Evolutionary conservation across 148 eudicot species (phyloP).

Genomic region (Rhododendron williamsianum): DNA sequence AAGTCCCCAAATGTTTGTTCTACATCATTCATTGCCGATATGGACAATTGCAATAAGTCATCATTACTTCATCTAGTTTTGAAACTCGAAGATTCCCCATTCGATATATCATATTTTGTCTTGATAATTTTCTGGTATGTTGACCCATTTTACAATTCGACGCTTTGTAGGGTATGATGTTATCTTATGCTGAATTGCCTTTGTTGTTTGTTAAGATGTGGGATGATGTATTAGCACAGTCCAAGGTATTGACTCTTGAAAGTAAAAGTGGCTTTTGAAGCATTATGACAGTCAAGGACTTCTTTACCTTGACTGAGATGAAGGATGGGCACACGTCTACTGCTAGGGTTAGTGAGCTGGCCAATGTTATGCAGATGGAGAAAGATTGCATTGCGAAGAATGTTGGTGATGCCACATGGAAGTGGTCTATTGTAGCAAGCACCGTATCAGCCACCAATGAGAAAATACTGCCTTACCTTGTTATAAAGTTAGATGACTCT

Average conservation of each 20-base stretch:
- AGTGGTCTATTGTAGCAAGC: conserved; percentile 77
- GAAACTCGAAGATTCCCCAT: background rate
- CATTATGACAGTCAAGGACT: conserved; percentile 69
- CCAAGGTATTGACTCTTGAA: background rate
- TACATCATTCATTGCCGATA: background rate
- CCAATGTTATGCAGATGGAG: conserved; percentile 51
- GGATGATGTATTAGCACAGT: background rate
- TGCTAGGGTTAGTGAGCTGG: conserved; percentile 67
- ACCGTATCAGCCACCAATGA: conserved; percentile 63
- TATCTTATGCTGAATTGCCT: background rate
- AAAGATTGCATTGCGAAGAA: conserved; percentile 45
- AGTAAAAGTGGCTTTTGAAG: conserved; percentile 13
- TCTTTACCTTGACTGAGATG: conserved; percentile 71
- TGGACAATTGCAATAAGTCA: background rate
- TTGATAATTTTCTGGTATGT: background rate
- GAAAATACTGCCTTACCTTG: conserved; percentile 66
- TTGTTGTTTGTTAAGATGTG: background rate
- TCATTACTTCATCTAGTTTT: background rate
- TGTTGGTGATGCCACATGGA: conserved; percentile 46
- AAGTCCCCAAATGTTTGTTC: background rate
- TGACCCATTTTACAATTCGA: background rate
- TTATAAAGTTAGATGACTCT: conserved; percentile 65
- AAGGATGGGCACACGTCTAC: conserved; percentile 69
- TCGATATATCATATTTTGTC: background rate
- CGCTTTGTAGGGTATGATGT: background rate